Base-by-base conservation (phyloP, 1,284 basidiomycete species). In the Rhodotorula sp. region DNA sequence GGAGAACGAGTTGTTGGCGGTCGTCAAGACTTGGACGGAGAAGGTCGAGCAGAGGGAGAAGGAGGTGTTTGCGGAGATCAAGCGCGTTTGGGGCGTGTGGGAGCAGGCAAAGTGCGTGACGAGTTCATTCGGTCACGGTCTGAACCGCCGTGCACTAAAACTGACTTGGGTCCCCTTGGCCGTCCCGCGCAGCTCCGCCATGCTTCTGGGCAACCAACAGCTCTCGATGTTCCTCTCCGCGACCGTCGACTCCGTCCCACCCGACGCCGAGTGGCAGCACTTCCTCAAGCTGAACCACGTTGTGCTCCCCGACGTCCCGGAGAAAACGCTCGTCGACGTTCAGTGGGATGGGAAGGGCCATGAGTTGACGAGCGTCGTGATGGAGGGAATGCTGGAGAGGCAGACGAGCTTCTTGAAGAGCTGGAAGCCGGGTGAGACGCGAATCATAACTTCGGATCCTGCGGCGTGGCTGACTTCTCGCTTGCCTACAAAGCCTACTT, bases 261-360 rank as follows among this genome's bases (percentile, higher is more conserved):
- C 67, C 53, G 71, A 71, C 40, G 58, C 65, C 28, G 74, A 75
- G 57, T 75, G 74, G 74, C 46, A 8, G 10, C 69, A 73, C 65
- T 75, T 75, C 51, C n/a, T 51, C 50, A 59, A 50, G 22, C 69
- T 70, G 44, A 72, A 75, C 56, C 56, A 68, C 48, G 5, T 64
- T 24, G 63, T 69, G 52, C 57, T 56, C 1, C 55, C 59, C 24
- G 62, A 60, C 6, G 37, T 54, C 1, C 60, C 64, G 2, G 24
- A 31, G 2, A 56, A 55, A 7, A 51, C 47, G 4, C 34, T 67
- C 51, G 58, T 52, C 22, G 52, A 59, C 10, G 59, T 73, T 52
- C 40, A 47, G 31, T 73, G 61, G 64, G 53, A 50, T 18, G 65
- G 65, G 4, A 54, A 63, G 16, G 68, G 68, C 18, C 62, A 73